phyloP scores from a whole-genome alignment of 129 eudicot genomes.

The Lonicera japonica region DNA sequence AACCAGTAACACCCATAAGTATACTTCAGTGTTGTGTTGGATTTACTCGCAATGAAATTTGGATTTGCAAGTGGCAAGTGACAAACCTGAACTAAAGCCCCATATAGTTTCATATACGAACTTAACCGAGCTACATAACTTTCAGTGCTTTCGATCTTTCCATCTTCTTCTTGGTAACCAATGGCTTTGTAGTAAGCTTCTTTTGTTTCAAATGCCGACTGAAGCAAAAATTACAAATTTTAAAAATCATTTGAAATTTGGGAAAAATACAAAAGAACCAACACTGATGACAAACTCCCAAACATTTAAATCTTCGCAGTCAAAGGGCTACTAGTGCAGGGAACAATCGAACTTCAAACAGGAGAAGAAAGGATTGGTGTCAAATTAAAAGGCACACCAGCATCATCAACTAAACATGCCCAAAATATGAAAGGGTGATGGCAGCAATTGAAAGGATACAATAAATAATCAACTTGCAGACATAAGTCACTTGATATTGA shows the following conservation, averaged over 20 bases:
- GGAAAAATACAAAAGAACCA: too few species aligned
- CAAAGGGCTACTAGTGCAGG: too few species aligned
- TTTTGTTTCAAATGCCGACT: conserved; percentile 52
- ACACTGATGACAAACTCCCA: too few species aligned
- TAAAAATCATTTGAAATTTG: too few species aligned
- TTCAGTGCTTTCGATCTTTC: conserved; percentile 59
- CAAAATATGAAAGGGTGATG: too few species aligned
- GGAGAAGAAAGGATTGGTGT: too few species aligned
- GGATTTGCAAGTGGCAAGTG: not conserved
- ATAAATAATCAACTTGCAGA: not conserved
- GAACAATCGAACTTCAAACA: too few species aligned
- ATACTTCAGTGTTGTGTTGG: too few species aligned
- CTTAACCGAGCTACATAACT: conserved; percentile 40
- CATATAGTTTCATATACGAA: conserved; percentile 72
- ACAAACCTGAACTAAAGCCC: conserved; percentile 88
- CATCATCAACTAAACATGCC: not conserved
- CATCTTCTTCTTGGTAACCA: conserved; percentile 77
- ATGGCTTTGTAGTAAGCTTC: conserved; percentile 60
- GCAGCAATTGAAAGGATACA: not conserved
- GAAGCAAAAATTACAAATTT: conserved; percentile 1
- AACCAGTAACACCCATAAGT: too few species aligned
- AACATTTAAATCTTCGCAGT: too few species aligned
- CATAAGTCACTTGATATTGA: not conserved
- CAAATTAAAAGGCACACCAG: too few species aligned
- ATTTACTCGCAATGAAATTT: not conserved